Conservation (phyloP, 192 early-diverging fungal genomes). For the Geranomyces michiganensis region DNA sequence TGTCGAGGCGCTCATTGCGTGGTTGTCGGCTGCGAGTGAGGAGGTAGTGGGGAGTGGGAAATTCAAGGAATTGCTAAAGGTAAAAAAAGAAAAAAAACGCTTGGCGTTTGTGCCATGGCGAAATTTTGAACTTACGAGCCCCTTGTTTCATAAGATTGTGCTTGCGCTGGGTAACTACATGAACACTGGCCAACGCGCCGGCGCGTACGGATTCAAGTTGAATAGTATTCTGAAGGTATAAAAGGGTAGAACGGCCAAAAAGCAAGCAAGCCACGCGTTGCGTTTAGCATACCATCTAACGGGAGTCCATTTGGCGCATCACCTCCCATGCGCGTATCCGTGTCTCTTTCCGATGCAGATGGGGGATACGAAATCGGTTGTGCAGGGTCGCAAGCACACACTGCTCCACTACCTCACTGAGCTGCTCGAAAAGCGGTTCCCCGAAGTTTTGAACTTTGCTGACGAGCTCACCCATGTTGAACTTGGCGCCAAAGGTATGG, state of each 20-base stretch:
- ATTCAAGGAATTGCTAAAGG: constrained; percentile 50
- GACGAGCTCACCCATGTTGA: constrained; percentile 49
- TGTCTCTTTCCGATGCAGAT: constrained; percentile 34
- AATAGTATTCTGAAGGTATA: constrained; percentile 50
- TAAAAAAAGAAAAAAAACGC: too few relatives aligned
- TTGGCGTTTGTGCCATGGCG: too few relatives aligned
- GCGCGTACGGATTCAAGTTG: constrained; percentile 57
- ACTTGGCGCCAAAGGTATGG: constrained; percentile 50
- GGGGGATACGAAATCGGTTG: constrained; percentile 49
- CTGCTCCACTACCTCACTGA: constrained; percentile 53
- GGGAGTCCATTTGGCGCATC: background rate
- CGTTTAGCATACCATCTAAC: too few relatives aligned
- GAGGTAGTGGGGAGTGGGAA: constrained; percentile 51
- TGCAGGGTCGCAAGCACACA: constrained; percentile 48
- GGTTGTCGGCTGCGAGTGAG: constrained; percentile 41
- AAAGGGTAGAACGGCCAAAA: too few relatives aligned
- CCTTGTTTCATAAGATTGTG: constrained; percentile 40
- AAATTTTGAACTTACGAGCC: too few relatives aligned
- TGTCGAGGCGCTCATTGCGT: constrained; percentile 42
- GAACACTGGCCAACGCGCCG: constrained; percentile 54
- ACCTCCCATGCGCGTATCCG: background rate
- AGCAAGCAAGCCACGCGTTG: too few relatives aligned
- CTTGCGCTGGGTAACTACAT: constrained; percentile 60
- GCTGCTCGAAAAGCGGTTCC: constrained; percentile 52
- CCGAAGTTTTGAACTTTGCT: constrained; percentile 40